These are phyloP conservation scores for Coniferiporia weirii DNA, from an alignment of 1,284 basidiomycete genomes.

Conservation along the genomic window DNA sequence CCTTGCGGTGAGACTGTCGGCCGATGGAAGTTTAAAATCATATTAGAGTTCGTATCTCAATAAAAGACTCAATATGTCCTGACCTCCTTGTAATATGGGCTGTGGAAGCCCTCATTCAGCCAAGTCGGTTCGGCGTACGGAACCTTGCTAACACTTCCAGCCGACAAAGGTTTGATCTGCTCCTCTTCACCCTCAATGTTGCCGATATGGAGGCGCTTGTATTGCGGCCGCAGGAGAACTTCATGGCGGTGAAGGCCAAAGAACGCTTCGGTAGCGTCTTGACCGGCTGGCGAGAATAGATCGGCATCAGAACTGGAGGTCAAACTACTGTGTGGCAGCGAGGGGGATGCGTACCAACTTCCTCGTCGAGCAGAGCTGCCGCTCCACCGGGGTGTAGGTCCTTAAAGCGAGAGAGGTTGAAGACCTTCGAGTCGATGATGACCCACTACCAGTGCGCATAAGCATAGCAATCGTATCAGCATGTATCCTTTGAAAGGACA, in stretches of 20 bases:
- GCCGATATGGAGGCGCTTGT: slow-evolving; percentile 66
- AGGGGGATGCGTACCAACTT: slow-evolving; percentile 52
- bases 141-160: slow-evolving; percentile 62
- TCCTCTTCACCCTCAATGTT: slow-evolving; percentile 60
- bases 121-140: slow-evolving; percentile 85
- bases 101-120: slow-evolving; percentile 61
- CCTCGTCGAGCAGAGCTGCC: slow-evolving; percentile 66
- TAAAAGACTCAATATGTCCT: slow-evolving; percentile 15
- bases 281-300: slow-evolving; percentile 46
- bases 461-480: too few species aligned
- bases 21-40: neutral
- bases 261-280: slow-evolving; percentile 84
- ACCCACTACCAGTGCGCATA: slow-evolving; percentile 54
- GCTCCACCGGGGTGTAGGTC: slow-evolving; percentile 80
- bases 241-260: slow-evolving; percentile 80
- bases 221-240: slow-evolving; percentile 71
- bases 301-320: slow-evolving; percentile 3
- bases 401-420: slow-evolving; percentile 74
- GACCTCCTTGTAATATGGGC: slow-evolving; percentile 72
- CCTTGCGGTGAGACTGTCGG: slow-evolving; percentile 40
- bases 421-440: slow-evolving; percentile 79
- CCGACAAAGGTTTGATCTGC: slow-evolving; percentile 45
- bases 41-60: too few species aligned
- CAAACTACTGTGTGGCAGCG: neutral
- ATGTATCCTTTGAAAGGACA: slow-evolving; percentile 11